These are phyloP conservation scores for Starmerella lactis-condensi DNA, from an alignment of 805 yeast genomes.

Conservation along the genomic window DNA sequence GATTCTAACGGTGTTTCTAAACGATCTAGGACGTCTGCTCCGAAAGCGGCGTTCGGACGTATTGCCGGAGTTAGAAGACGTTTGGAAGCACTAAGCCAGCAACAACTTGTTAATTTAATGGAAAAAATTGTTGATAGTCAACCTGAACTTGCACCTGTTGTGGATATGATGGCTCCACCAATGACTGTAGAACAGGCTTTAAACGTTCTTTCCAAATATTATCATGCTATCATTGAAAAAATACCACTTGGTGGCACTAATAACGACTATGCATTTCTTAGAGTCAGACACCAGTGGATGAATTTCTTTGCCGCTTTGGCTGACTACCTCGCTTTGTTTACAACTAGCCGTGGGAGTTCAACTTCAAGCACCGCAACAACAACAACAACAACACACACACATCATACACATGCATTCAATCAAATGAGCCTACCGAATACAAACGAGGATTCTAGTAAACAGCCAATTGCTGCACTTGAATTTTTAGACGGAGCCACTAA, in stretches of 20 bases:
- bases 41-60: constrained; percentile 1
- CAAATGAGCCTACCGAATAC: too few species aligned
- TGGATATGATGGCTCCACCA: constrained; percentile 35
- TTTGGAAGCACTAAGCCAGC: constrained; percentile 48
- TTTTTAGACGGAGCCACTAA: constrained; percentile 46
- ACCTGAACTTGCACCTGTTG: constrained; percentile 41
- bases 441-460: too few species aligned
- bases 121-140: constrained; percentile 35
- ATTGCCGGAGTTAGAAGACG: constrained; percentile 33
- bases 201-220: constrained; percentile 30
- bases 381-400: too few species aligned
- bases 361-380: too few species aligned
- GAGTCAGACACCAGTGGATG: constrained; percentile 48
- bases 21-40: constrained; percentile 7
- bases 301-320: constrained; percentile 55
- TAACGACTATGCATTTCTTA: constrained; percentile 57
- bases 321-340: constrained; percentile 60
- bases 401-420: too few species aligned
- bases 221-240: constrained; percentile 27
- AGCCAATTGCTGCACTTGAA: constrained; percentile 35
- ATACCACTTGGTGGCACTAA: constrained; percentile 30
- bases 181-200: constrained; percentile 39
- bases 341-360: too few species aligned
- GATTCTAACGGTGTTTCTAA: constrained; percentile 8
- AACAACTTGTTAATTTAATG: constrained; percentile 35